Base-by-base conservation (phyloP, 1,139 yeast genomes). In the Kluyveromyces sp. region DNA sequence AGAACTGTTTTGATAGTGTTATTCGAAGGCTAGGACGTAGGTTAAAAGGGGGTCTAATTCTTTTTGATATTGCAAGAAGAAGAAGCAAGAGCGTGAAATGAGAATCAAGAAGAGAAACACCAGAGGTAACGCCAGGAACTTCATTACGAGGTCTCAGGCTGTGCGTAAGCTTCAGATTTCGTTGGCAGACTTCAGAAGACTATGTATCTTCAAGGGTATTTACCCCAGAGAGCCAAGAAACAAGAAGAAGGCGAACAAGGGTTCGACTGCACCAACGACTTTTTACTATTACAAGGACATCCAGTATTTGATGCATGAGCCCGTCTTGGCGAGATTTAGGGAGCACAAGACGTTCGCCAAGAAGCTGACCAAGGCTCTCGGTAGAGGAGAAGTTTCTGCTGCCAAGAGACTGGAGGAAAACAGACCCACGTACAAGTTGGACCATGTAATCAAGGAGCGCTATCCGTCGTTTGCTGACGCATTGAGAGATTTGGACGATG, bases 151-250 rank as follows among this genome's bases (percentile, higher is more conserved):
- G 68, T 83, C 96, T 1, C 96, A 87, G 66, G 99, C 99, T 3
- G 85, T 92, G 47, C 83, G 84, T 66, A 87, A 83, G 64, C 73
- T 92, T 51, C 98, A 92, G 67, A 84, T 94, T 39, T 84, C 97
- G 2, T 74, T 94, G 48, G 96, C 97, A n/a, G 98, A 92, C 68
- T 92, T 92, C 77, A 84, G 98, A 70, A 78, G 97, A 61, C 75
- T 92, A 60, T 92, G 98, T 75, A 92, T 92, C 63, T 87, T 92
- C 76, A 92, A 92, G 65, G 99, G 99, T 40, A 83, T 83, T 50
- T 83, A 82, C 65, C 99, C 99, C 45, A 78, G 99, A 64, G 98
- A 92, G 64, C 97, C 98, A 42, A 75, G 94, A 59, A 88, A 86
- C 67, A 89, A 88, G 71, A 88, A 85, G 79, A 89, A 87, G 75